Evolutionary conservation across 768 basidiomycete species (phyloP), one percentile per base, ranked within the genome.

Genomic region (Hirschioporus abietinus): DNA sequence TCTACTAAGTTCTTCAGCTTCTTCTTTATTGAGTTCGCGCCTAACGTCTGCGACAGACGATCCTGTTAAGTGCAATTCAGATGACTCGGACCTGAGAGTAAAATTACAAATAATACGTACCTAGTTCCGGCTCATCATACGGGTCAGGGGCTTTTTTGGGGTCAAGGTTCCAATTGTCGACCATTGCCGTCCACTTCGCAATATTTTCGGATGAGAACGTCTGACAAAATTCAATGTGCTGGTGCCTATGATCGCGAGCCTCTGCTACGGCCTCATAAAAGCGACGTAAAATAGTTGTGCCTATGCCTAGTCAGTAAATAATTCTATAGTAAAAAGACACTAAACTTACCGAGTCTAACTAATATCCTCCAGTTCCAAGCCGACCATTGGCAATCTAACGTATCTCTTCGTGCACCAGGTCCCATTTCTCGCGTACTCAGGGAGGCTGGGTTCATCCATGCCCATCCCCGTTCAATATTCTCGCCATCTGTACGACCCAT

Each of bases 371-470:
- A 77, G 35, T 76, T 77, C 25, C 58, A 65, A 60, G 58, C 71
- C 1, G 70, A 69, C 52, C 70, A 69, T 9, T 69, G 68, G 59
- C 77, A 74, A 24, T 78, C 72, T 9, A 77, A 64, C 0, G 72
- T 74, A 30, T 78, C 74, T 9, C 67, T 65, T 17, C 69, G 61
- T 6, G 58, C 35, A 0, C 69, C 73, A 0, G 68, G 64, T 2
- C 67, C 69, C 74, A 72, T 73, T 60, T 73, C 67, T 36, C 67
- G 64, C 1, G 72, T 73, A 24, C 64, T 68, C 15, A 58, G 65
- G 0, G 67, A 68, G 0, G 66, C 63, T 0, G 65, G 64, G 61
- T 74, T 73, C 0, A 67, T 67, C 25, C 64, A 58, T 0, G 71
- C 63, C 74, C 74, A 74, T 35, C 64, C 66, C 8, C 71, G 59